phyloP scores from a whole-genome alignment of 495 filamentous ascomycete species.

The Talaromyces proteolyticus region DNA sequence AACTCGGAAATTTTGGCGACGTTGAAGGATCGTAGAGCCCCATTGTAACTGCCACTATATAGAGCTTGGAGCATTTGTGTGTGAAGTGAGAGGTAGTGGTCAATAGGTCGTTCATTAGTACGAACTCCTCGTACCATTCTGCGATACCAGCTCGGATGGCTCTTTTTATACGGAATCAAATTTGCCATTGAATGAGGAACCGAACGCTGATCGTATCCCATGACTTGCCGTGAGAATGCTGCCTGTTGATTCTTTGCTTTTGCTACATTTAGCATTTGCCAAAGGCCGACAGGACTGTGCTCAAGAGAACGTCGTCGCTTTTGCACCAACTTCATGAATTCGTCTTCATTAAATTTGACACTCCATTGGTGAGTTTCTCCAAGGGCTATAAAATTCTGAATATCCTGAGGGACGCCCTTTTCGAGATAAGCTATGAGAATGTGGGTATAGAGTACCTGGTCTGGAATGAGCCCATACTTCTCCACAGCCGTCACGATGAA shows the following conservation, averaged over 20 bases:
- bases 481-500: constrained; percentile 30
- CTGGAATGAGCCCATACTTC: constrained; percentile 29
- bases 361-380: constrained; percentile 28
- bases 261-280: constrained; percentile 39
- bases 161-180: constrained; percentile 11
- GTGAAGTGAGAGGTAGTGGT: constrained; percentile 26
- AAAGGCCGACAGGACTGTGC: constrained; percentile 30
- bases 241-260: constrained; percentile 24
- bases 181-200: constrained; percentile 16
- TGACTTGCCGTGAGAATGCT: constrained; percentile 27
- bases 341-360: constrained; percentile 18
- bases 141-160: constrained; percentile 17
- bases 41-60: constrained; percentile 25
- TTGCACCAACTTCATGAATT: constrained; percentile 21
- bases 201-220: constrained; percentile 27
- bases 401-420: constrained; percentile 25
- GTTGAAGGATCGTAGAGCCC: constrained; percentile 21
- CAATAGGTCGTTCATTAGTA: constrained; percentile 19
- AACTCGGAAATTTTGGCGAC: constrained; percentile 20
- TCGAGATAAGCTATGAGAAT: constrained; percentile 36
- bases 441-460: constrained; percentile 34
- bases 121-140: constrained; percentile 21
- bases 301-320: constrained; percentile 25
- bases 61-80: constrained; percentile 32
- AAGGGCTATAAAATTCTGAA: constrained; percentile 20